Conservation (phyloP, 2,329 filamentous ascomycete species). For the Fusarium verrucosum region DNA sequence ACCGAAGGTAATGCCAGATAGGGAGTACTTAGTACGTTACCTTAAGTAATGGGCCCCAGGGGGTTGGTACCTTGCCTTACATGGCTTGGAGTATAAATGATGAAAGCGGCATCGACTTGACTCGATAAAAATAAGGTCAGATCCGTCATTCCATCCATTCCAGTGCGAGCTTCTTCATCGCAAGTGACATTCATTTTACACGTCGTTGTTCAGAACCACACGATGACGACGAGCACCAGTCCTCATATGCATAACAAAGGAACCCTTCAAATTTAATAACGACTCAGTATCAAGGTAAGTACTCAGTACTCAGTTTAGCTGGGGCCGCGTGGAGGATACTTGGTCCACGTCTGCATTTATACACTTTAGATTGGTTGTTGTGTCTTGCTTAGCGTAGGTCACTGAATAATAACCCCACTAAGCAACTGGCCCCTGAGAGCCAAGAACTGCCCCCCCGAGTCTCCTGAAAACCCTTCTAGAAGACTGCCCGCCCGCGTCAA, state of each 20-base stretch:
- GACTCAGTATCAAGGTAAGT: background rate
- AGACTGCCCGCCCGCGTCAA: constrained; percentile 2
- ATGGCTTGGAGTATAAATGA: constrained; percentile 15
- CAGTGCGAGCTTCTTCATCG: background rate
- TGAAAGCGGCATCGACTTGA: constrained; percentile 33
- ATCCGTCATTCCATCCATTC: constrained; percentile 23
- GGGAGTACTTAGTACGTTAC: too few relatives aligned
- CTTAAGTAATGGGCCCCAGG: constrained; percentile 3
- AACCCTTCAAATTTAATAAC: background rate
- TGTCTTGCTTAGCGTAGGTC: constrained; percentile 5
- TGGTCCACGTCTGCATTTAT: constrained; percentile 9
- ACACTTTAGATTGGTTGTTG: constrained; percentile 17
- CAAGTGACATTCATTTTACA: background rate
- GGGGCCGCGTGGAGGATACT: constrained; percentile 23
- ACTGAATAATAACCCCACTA: constrained; percentile 15
- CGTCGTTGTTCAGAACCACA: background rate
- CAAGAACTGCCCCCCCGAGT: constrained; percentile 21
- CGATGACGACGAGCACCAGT: background rate
- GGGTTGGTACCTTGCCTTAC: background rate
- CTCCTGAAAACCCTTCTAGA: constrained; percentile 36
- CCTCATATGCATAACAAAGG: background rate
- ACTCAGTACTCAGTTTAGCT: constrained; percentile 10
- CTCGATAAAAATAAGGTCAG: constrained; percentile 17
- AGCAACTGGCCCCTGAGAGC: constrained; percentile 24
- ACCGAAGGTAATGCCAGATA: constrained; percentile 19